These are phyloP conservation scores for Astragalus membranaceus DNA, from an alignment of 306 rosid genomes.

Conservation along the genomic window DNA sequence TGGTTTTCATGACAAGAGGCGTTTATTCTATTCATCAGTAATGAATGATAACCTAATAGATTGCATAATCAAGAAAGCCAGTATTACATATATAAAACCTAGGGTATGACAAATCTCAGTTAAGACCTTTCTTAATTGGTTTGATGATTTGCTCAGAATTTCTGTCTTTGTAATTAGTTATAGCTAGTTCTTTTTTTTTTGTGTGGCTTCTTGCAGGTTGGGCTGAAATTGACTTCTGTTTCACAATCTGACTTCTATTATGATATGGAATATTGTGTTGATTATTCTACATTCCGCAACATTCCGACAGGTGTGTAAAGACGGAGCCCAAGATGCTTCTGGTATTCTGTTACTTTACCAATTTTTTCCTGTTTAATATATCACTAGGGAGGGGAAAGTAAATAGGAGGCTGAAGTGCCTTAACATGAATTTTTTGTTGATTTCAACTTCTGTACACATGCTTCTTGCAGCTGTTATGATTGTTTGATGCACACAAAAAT, in stretches of 20 bases:
- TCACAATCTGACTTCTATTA: slow-evolving; percentile 56
- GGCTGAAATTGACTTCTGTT: slow-evolving; percentile 40
- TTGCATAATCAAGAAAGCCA: slow-evolving; percentile 66
- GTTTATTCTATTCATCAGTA: slow-evolving; percentile 79
- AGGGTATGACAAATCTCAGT: slow-evolving; percentile 47
- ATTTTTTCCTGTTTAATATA: background rate
- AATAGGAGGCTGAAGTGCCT: background rate
- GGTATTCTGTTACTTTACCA: background rate
- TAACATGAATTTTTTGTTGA: background rate
- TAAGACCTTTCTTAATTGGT: background rate
- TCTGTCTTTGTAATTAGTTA: background rate
- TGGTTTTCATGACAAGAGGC: slow-evolving; percentile 73
- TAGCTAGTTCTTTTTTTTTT: background rate
- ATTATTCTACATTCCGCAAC: slow-evolving; percentile 77
- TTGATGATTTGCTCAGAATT: background rate
- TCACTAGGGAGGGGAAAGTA: background rate
- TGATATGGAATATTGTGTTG: slow-evolving; percentile 92
- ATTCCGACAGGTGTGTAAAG: slow-evolving; percentile 46
- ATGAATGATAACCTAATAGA: slow-evolving; percentile 86
- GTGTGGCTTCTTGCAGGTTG: slow-evolving; percentile 47
- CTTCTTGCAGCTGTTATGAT: slow-evolving; percentile 3
- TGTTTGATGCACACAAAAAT: background rate
- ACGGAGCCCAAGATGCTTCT: slow-evolving; percentile 8
- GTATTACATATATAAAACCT: slow-evolving; percentile 47
- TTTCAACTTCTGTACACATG: background rate